Conservation (phyloP, 371 early-diverging fungal species). For the Lichtheimia hyalospora region DNA sequence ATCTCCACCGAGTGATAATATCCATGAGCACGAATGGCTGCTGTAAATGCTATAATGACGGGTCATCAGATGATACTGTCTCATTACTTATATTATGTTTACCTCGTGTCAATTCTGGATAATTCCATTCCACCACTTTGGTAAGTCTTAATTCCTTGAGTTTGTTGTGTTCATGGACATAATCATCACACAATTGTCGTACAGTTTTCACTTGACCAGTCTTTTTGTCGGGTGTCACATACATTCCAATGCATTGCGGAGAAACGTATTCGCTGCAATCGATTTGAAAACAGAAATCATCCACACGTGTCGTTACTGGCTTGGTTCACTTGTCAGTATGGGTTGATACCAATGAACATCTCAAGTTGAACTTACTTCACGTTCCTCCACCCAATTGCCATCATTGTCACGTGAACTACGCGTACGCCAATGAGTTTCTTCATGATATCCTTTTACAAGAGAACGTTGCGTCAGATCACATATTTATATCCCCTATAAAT, state of each 20-base stretch:
- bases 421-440: slow-evolving; percentile 37
- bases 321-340: not conserved
- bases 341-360: too few species aligned
- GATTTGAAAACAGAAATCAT: slow-evolving; percentile 33
- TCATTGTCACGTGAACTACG: slow-evolving; percentile 28
- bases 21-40: slow-evolving; percentile 38
- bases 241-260: slow-evolving; percentile 25
- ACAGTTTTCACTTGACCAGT: slow-evolving; percentile 31
- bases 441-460: slow-evolving; percentile 33
- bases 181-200: slow-evolving; percentile 40
- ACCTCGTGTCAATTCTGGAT: slow-evolving; percentile 34
- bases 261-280: slow-evolving; percentile 31
- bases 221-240: slow-evolving; percentile 30
- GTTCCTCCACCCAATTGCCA: slow-evolving; percentile 36
- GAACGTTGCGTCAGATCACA: too few species aligned
- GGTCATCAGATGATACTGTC: not conserved
- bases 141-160: slow-evolving; percentile 42
- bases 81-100: not conserved
- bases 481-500: too few species aligned
- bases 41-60: slow-evolving; percentile 25
- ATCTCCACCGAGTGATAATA: slow-evolving; percentile 36
- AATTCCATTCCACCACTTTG: slow-evolving; percentile 47
- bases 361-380: not conserved
- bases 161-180: slow-evolving; percentile 27
- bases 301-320: slow-evolving; percentile 8